Percentiles rank a stretch among this genome's conserved stretches.
These are phyloP conservation scores for Mycena crocata DNA, from an alignment of 768 basidiomycete species.

Conservation along the genomic window DNA sequence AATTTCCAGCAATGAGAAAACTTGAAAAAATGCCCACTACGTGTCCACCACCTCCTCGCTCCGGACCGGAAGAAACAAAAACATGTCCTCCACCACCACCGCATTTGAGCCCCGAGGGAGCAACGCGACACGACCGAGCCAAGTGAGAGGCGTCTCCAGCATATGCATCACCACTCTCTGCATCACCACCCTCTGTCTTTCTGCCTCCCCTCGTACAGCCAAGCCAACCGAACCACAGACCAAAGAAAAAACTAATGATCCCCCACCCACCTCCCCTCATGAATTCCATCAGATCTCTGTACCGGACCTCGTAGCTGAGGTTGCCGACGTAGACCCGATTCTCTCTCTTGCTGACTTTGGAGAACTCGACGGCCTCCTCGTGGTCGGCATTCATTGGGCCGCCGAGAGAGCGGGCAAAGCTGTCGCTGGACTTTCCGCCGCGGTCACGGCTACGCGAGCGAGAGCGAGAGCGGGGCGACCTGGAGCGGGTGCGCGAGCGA, in stretches of 20 bases:
- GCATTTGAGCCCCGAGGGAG: constrained; percentile 6
- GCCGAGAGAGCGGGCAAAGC: constrained; percentile 84
- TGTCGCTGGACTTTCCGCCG: constrained; percentile 68
- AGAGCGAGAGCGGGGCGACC: constrained; percentile 72
- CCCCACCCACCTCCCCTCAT: constrained; percentile 99
- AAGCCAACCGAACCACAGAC: constrained; percentile 21
- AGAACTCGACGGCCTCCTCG: constrained; percentile 95
- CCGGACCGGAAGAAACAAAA: constrained; percentile 38
- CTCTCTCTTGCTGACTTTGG: constrained; percentile 97
- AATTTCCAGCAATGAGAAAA: constrained; percentile 59
- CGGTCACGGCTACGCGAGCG: constrained; percentile 67
- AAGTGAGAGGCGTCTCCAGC: constrained; percentile 25
- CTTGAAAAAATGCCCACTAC: constrained; percentile 48
- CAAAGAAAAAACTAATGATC: constrained; percentile 64
- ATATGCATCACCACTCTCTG: neutral
- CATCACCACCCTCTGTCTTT: constrained; percentile 5
- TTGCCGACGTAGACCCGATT: constrained; percentile 99
- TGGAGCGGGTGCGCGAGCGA: constrained; percentile 66
- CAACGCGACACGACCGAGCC: constrained; percentile 17
- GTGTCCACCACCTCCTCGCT: constrained; percentile 39
- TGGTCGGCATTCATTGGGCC: constrained; percentile 92
- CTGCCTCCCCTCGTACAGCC: constrained; percentile 24
- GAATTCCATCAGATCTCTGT: constrained; percentile 99
- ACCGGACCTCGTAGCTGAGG: constrained; percentile 98
- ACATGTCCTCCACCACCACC: constrained; percentile 49